Conservation (phyloP, 192 early-diverging fungal species). For the Spizellomyces sp. region DNA sequence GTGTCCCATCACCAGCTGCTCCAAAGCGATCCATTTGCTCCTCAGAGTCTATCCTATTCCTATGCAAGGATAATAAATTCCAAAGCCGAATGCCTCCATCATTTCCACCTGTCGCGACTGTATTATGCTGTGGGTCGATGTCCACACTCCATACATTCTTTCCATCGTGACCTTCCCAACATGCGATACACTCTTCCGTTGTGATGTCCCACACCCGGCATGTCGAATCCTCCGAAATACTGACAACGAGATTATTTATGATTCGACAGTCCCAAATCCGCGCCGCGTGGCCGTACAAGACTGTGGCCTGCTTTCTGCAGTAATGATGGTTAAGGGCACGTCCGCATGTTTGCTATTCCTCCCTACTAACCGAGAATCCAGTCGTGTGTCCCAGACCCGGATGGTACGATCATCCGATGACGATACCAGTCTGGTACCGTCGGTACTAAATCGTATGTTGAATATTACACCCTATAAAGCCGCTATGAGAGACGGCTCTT, state of each 20-base stretch:
- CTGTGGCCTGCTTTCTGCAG: slow-evolving; percentile 14
- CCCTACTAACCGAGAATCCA: too few relatives aligned
- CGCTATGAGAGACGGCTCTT: too few relatives aligned
- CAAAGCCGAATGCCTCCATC: slow-evolving; percentile 81
- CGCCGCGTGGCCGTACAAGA: slow-evolving; percentile 74
- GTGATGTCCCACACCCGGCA: slow-evolving; percentile 73
- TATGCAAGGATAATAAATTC: slow-evolving; percentile 36
- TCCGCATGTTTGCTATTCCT: too few relatives aligned
- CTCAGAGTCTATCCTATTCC: slow-evolving; percentile 28
- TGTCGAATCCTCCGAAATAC: slow-evolving; percentile 77
- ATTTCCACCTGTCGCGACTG: slow-evolving; percentile 75
- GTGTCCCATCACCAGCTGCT: too few relatives aligned
- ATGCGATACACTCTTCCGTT: slow-evolving; percentile 58
- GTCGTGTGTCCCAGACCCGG: slow-evolving; percentile 65
- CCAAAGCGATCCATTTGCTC: slow-evolving; percentile 3
- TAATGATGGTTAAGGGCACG: neutral
- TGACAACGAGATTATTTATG: slow-evolving; percentile 56
- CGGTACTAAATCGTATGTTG: slow-evolving; percentile 66
- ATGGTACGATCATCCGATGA: slow-evolving; percentile 86
- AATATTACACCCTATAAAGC: slow-evolving; percentile 68
- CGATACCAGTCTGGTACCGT: slow-evolving; percentile 60
- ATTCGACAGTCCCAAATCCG: slow-evolving; percentile 81
- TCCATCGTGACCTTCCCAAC: slow-evolving; percentile 77
- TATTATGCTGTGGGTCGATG: slow-evolving; percentile 47
- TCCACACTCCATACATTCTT: slow-evolving; percentile 85